phyloP scores from a whole-genome alignment of 1,284 basidiomycete genomes.

The Anthracocystis panici-leucophaei region DNA sequence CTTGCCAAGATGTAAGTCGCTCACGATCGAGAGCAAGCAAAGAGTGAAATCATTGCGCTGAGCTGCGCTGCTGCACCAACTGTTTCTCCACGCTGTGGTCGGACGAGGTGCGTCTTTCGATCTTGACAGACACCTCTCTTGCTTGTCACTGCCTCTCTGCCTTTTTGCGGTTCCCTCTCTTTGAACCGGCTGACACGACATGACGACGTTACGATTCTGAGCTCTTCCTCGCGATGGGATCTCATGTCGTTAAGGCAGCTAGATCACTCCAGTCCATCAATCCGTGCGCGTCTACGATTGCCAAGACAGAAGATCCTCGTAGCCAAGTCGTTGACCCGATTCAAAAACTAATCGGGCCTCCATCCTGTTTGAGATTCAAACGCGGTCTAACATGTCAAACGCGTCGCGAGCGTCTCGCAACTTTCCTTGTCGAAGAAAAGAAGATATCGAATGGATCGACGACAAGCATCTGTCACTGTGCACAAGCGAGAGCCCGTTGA shows the following conservation, averaged over 20 bases:
- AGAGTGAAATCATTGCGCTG: no score
- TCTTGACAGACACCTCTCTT: conserved; percentile 3
- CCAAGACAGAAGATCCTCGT: no score
- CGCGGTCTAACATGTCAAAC: conserved; percentile 6
- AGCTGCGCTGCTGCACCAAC: no score
- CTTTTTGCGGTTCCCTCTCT: neutral
- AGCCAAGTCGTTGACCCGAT: no score
- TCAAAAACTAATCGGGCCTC: no score
- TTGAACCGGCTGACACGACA: neutral
- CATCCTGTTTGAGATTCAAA: no score
- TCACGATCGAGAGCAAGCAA: neutral
- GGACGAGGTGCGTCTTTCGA: neutral
- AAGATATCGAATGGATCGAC: neutral
- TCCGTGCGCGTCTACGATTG: no score
- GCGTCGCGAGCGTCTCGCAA: conserved; percentile 5
- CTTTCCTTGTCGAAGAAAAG: conserved; percentile 2
- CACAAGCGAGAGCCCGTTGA: conserved; percentile 6
- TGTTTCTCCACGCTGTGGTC: neutral
- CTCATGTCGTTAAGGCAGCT: no score
- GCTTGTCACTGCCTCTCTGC: neutral
- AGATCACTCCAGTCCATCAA: no score
- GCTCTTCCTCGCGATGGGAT: no score
- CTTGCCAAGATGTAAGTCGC: neutral
- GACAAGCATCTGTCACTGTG: neutral
- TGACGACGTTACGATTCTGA: neutral